Evolutionary conservation across 305 asterid genomes (phyloP), one percentile per base, ranked within the genome.

Genomic region (Salvia sclarea): DNA sequence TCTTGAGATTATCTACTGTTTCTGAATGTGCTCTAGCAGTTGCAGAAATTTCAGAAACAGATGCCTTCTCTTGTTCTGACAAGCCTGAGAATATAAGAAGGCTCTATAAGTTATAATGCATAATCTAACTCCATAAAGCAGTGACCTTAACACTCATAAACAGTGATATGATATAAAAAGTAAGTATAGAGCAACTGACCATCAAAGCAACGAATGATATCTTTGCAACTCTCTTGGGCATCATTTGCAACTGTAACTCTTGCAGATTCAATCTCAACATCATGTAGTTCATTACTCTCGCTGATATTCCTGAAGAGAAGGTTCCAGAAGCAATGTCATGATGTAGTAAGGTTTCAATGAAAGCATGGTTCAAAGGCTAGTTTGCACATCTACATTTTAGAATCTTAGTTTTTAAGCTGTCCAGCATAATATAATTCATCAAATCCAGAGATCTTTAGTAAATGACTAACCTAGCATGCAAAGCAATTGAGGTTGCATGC

Each of bases 201-300:
- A 22, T 85, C 82, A 61, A 85, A 68, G 57, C 62, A 72, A 31
- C 45, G 70, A 62, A 81, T 66, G 44, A 82, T 83, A 63, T 77
- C 75, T 65, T 81, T 84, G 40, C 78, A 77, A 58, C 77, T 79
- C 74, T 65, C 63, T 56, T 68, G 70, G 45, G 76, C 61, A 35
- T 82, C 92, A 68, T 80, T 86, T 74, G 82, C 95, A 60, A 82
- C 83, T n/a, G 75, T 67, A 63, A 59, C 68, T 79, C 85, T 82
- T 10, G 87, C 86, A 30, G 85, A 76, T 75, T 73, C 87, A 21
- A 89, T 59, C 61, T 83, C 92, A 61, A 77, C 76, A 74, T 76
- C 75, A 63, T 89, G 91, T 56, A 80, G 86, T 73, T 86, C 94
- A 63, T 85, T 86, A 48, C 65, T 68, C 25, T 83, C 69, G 66